These are phyloP conservation scores for Trametes maxima DNA, from an alignment of 768 basidiomycete genomes.

Conservation along the genomic window DNA sequence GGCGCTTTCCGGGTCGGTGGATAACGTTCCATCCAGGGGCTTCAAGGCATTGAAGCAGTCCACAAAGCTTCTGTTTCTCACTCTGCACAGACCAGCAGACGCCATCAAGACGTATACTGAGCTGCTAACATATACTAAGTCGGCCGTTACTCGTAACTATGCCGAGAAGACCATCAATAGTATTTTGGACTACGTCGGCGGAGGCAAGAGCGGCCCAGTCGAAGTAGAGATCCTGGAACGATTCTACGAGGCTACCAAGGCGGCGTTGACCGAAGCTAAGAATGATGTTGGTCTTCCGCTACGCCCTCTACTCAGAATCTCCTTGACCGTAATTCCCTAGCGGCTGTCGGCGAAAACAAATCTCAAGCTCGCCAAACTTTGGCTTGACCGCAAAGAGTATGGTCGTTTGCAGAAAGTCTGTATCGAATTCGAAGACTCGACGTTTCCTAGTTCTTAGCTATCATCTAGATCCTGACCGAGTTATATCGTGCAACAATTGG, in stretches of 20 bases:
- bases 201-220: constrained; percentile 74
- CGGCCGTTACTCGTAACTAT: constrained; percentile 91
- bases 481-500: constrained; percentile 67
- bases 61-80: constrained; percentile 89
- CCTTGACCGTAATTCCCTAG: constrained; percentile 41
- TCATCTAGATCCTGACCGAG: constrained; percentile 70
- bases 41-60: constrained; percentile 99
- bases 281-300: constrained; percentile 71
- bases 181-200: constrained; percentile 96
- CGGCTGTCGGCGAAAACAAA: constrained; percentile 95
- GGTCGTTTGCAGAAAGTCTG: constrained; percentile 75
- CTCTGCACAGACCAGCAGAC: constrained; percentile 75
- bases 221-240: constrained; percentile 89
- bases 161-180: constrained; percentile 99
- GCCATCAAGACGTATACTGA: constrained; percentile 86
- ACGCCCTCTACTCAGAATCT: too few relatives aligned
- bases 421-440: not conserved
- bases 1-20: not conserved
- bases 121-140: constrained; percentile 92
- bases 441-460: not conserved
- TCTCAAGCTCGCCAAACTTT: constrained; percentile 94
- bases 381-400: constrained; percentile 95
- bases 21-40: constrained; percentile 61
- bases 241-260: constrained; percentile 94
- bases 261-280: constrained; percentile 89